Conservation (phyloP, 2,329 filamentous ascomycete genomes). For the Fonsecaea nubica region DNA sequence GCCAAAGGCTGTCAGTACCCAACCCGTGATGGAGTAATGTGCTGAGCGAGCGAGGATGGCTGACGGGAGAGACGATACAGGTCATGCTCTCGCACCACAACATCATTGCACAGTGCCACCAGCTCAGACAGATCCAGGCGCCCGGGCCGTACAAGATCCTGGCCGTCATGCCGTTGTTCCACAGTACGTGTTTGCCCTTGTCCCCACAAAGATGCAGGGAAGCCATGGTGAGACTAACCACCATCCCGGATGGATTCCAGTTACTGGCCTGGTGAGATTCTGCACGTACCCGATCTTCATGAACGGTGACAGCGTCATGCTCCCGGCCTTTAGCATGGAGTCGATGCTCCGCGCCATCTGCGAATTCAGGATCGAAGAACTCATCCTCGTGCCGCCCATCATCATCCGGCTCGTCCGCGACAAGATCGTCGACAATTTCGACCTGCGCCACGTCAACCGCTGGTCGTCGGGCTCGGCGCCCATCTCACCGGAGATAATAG, state of each 20-base stretch:
- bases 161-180: constrained; percentile 66
- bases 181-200: constrained; percentile 48
- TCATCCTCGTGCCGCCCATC: constrained; percentile 67
- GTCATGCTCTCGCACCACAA: constrained; percentile 66
- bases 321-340: constrained; percentile 67
- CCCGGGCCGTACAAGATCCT: constrained; percentile 56
- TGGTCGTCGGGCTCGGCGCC: constrained; percentile 69
- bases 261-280: constrained; percentile 67
- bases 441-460: constrained; percentile 61
- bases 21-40: neutral
- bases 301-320: constrained; percentile 69
- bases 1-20: constrained; percentile 73
- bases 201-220: neutral
- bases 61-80: constrained; percentile 13
- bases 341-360: constrained; percentile 62
- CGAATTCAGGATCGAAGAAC: constrained; percentile 61
- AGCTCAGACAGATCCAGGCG: constrained; percentile 57
- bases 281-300: constrained; percentile 68
- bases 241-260: constrained; percentile 10
- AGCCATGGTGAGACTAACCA: neutral
- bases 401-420: constrained; percentile 67
- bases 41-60: neutral
- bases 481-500: constrained; percentile 62
- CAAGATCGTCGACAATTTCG: constrained; percentile 53
- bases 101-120: constrained; percentile 66